These are phyloP conservation scores for Athelia sp. DNA, from an alignment of 1,284 basidiomycete genomes.

Conservation along the genomic window DNA sequence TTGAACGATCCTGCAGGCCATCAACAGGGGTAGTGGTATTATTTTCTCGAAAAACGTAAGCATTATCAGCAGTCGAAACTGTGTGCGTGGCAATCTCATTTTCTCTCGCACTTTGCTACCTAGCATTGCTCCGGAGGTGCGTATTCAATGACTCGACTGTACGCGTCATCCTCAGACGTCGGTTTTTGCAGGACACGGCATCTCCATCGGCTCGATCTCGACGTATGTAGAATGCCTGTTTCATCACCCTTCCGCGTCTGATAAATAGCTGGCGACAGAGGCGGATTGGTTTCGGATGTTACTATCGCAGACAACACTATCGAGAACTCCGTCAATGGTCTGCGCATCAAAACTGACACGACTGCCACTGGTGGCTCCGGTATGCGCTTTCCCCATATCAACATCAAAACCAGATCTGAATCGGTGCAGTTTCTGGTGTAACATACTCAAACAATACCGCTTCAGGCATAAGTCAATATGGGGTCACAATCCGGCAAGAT, in stretches of 20 bases:
- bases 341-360: slow-evolving; percentile 1
- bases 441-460: background rate
- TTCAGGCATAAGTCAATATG: background rate
- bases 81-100: no score
- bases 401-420: background rate
- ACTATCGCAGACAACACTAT: slow-evolving; percentile 7
- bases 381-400: background rate
- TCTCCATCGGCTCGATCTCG: slow-evolving; percentile 14
- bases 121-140: slow-evolving; percentile 1
- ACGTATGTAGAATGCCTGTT: no score
- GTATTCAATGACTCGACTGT: slow-evolving; percentile 8
- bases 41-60: slow-evolving; percentile 12
- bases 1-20: slow-evolving; percentile 6
- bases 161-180: slow-evolving; percentile 1
- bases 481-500: slow-evolving; percentile 1
- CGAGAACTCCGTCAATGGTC: background rate
- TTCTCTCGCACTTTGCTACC: background rate
- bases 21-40: slow-evolving; percentile 16
- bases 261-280: slow-evolving; percentile 1
- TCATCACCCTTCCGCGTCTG: no score
- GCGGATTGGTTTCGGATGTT: slow-evolving; percentile 4
- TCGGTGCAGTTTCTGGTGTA: background rate
- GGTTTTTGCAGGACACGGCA: slow-evolving; percentile 14
- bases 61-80: no score
- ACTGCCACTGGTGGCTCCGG: background rate